Evolutionary conservation across 1,139 yeast genomes (phyloP).

Genomic region (Saccharomycopsis hybrid): DNA sequence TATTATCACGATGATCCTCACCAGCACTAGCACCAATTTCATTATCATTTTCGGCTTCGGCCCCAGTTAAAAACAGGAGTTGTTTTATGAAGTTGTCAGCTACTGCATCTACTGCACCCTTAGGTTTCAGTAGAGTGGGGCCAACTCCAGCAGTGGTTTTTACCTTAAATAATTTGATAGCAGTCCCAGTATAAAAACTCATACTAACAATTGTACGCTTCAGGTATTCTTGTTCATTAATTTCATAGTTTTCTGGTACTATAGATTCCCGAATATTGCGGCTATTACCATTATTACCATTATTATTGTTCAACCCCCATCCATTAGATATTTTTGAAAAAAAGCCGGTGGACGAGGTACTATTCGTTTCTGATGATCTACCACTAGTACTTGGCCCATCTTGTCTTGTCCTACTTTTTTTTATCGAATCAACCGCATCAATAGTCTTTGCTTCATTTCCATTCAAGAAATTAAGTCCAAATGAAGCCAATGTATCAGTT

Average conservation of each 20-base stretch:
- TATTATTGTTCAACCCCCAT: background rate
- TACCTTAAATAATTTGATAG: conserved; percentile 53
- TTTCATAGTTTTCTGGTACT: no score
- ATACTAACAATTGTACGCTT: conserved; percentile 15
- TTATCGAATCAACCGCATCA: background rate
- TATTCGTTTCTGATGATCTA: no score
- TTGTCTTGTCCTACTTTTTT: no score
- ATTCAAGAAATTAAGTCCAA: background rate
- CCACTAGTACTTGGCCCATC: no score
- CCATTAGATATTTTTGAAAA: no score
- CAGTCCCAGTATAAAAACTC: conserved; percentile 60
- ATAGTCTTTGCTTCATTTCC: background rate
- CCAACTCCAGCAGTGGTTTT: conserved; percentile 37
- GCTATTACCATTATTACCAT: no score
- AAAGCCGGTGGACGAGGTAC: background rate
- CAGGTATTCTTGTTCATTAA: background rate
- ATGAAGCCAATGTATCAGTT: background rate
- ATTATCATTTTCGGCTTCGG: background rate
- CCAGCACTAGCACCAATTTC: background rate
- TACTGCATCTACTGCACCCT: conserved; percentile 47
- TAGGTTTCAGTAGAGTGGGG: conserved; percentile 35
- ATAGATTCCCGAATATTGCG: no score
- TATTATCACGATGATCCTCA: background rate
- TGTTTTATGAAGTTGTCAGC: conserved; percentile 44
- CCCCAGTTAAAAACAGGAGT: conserved; percentile 23